Conservation (phyloP, 2,329 filamentous ascomycete species). For the Fusarium coffeatum region DNA sequence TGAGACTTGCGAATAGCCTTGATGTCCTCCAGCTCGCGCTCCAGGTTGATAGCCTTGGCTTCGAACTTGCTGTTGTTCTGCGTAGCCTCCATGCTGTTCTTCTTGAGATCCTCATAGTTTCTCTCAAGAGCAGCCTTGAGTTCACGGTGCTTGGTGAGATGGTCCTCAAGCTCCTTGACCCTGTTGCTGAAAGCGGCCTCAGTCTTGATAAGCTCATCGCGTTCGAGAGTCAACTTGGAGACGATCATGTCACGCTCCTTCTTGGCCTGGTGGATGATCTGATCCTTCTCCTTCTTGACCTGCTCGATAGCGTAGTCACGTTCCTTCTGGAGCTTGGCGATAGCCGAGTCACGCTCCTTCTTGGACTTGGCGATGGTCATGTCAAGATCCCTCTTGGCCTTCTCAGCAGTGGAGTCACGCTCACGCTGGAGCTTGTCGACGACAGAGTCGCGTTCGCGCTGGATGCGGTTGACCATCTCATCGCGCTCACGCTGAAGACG, state of each 20-base stretch:
- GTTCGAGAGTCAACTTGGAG: slow-evolving; percentile 40
- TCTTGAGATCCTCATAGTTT: slow-evolving; percentile 46
- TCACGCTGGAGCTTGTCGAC: slow-evolving; percentile 39
- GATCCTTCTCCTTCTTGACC: slow-evolving; percentile 39
- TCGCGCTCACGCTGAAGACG: slow-evolving; percentile 37
- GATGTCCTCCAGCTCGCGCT: slow-evolving; percentile 44
- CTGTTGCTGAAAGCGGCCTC: slow-evolving; percentile 38
- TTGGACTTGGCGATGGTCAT: slow-evolving; percentile 35
- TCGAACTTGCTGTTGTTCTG: slow-evolving; percentile 34
- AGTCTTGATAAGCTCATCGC: slow-evolving; percentile 40
- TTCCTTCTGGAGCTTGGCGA: slow-evolving; percentile 39
- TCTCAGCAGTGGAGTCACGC: slow-evolving; percentile 28
- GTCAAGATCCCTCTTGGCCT: slow-evolving; percentile 42
- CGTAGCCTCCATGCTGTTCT: slow-evolving; percentile 29
- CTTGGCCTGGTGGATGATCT: slow-evolving; percentile 34
- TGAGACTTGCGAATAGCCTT: slow-evolving; percentile 43
- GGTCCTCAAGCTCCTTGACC: slow-evolving; percentile 46
- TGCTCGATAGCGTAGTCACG: slow-evolving; percentile 36
- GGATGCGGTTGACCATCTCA: slow-evolving; percentile 31
- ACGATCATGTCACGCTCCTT: slow-evolving; percentile 39
- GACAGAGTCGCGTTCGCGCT: slow-evolving; percentile 37
- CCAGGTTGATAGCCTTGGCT: slow-evolving; percentile 45
- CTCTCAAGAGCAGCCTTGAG: slow-evolving; percentile 43
- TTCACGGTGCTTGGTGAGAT: slow-evolving; percentile 42
- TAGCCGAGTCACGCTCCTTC: slow-evolving; percentile 41